Evolutionary conservation across 768 basidiomycete species (phyloP).

Genomic region (Naganishia onofrii): DNA sequence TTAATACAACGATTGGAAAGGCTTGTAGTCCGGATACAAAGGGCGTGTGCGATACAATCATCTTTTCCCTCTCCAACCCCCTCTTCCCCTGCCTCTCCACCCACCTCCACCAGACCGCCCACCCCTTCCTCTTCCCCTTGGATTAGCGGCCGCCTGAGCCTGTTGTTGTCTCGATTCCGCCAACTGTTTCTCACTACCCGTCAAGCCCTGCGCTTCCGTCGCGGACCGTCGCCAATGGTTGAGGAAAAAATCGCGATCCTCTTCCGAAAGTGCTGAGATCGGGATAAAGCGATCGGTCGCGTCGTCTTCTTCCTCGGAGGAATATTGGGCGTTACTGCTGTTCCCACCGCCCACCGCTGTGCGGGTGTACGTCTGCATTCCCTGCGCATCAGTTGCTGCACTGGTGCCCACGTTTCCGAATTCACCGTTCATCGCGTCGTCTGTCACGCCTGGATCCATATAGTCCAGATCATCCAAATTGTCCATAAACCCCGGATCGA

Average conservation of each 20-base stretch:
- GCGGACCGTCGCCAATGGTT: slow-evolving; percentile 23
- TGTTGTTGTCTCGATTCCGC: slow-evolving; percentile 12
- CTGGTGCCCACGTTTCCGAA: neutral
- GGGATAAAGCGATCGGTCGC: slow-evolving; percentile 5
- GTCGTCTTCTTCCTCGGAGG: slow-evolving; percentile 18
- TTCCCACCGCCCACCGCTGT: neutral
- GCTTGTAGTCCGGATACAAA: too few species aligned
- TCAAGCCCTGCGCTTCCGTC: slow-evolving; percentile 9
- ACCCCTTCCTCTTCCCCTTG: slow-evolving; percentile 13
- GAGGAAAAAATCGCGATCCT: slow-evolving; percentile 15
- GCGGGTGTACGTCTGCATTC: neutral
- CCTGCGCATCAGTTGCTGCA: neutral
- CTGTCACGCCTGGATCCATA: neutral
- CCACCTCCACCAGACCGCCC: slow-evolving; percentile 9
- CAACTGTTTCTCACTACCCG: slow-evolving; percentile 22
- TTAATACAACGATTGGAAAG: too few species aligned
- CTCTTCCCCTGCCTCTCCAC: slow-evolving; percentile 2
- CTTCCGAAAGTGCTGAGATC: slow-evolving; percentile 18
- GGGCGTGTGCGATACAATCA: neutral
- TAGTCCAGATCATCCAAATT: slow-evolving; percentile 12
- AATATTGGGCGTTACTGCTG: neutral
- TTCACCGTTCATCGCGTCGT: neutral
- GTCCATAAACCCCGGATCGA: slow-evolving; percentile 22
- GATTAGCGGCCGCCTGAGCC: neutral
- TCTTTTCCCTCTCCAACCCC: slow-evolving; percentile 18